Base-by-base conservation (phyloP, 306 rosid species). In the Dalbergia cochinchinensis region DNA sequence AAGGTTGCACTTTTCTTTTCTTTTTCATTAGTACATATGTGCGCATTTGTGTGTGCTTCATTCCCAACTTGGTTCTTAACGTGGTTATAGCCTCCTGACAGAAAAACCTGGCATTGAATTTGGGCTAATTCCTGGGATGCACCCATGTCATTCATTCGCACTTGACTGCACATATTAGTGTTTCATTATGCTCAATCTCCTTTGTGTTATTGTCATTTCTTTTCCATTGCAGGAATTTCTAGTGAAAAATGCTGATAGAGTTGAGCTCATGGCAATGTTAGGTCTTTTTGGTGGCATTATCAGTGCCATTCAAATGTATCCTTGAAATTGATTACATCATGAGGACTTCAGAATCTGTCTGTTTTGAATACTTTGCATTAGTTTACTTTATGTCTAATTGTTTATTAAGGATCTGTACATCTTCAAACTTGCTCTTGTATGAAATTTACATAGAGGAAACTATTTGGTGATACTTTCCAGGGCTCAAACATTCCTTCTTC, bases 301-400 rank as follows among this genome's bases (percentile, higher is more conserved):
- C 76, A 95, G 99, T 82, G 97, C 90, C 44, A 86, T 95, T 77
- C 99, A 95, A 87, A 88, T 93, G 99, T 95, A 95, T 93, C 99
- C 98, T 92, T 89, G 62, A 79, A 58, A 65, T 57, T 37, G 18
- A 72, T 67, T 62, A 60, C 67, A 26, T 65, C 34, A 53, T 45
- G 34, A 54, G 42, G 71, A 50, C 54, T 64, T 26, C 58, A 39
- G 68, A 71, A 59, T 82, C 74, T 71, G 33, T 70, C 37, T 57
- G 57, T 69, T 74, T 33, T 66, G 67, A 19, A 4, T 9, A 64
- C 4, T 11, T 51, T 59, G 16, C 53, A 13, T 54, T 54, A 58
- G 13, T 57, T 65, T 50, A 51, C 13, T 9, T 53, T 19, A 7
- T 63, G 65, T 57, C 22, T 20, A 47, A 22, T 57, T 59, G 10